Base-by-base conservation (phyloP, 495 filamentous ascomycete genomes). In the Xylaria cubensis region DNA sequence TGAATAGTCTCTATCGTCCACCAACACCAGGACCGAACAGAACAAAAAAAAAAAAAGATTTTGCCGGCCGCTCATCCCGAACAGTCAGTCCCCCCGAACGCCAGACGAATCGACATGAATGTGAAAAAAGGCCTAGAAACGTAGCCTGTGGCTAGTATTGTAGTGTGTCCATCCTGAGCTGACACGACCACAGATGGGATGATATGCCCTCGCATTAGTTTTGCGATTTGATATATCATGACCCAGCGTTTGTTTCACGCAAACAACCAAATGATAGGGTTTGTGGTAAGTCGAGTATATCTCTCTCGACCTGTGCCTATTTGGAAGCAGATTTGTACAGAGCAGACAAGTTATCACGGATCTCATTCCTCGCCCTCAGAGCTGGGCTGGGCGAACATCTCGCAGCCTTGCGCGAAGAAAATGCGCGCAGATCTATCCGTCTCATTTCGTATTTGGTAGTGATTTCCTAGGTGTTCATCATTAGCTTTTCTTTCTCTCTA, bases 341-440 rank as follows among this genome's bases (percentile, higher is more conserved):
- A 29, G 19, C 19, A 50, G 12, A 29, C 26, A 42, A 51, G 0
- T 32, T 26, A 56, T 32, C 24, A 29, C 10, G 26, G 26, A 56
- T 32, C 24, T 63, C 68, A 21, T 46, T 67, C 74, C 34, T 74
- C 72, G 3, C 41, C 19, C 21, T 62, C 72, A 17, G 21, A 39
- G 8, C 66, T 70, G 17, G 46, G 63, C 59, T 76, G 70, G 2
- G 74, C 74, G 4, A 78, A 51, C n/a, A 84, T 70, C 76, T 91
- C 89, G 78, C 91, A 93, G 6, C 91, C 93, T 73, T 97, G 94
- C 1, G 93, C 89, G 81, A 97, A 97, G 84, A 96, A 97, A 15
- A 97, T 85, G 26, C 91, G 88, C 3, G 90, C 90, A n/a, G 87
- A 83, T 50, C 83, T 85, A 63, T 88, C 84, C 74, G 89, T 88